Evolutionary conservation across 208 protist genomes (phyloP).

Genomic region (Acanthamoeba sp.): DNA sequence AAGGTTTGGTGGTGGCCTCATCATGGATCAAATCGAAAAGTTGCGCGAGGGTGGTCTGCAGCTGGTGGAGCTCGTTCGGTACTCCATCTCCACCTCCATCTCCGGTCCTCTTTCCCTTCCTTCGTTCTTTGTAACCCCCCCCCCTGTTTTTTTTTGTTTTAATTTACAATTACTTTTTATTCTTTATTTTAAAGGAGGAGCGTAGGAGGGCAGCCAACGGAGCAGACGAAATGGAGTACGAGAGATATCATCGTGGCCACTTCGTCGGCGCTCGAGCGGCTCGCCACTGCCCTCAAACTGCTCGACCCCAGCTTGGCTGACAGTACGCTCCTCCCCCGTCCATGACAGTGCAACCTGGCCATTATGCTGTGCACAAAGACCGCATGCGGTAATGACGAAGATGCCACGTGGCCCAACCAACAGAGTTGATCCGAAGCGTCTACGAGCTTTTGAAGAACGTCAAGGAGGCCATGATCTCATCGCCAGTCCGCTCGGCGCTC

Average conservation of each 20-base stretch:
- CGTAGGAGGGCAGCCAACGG: not conserved
- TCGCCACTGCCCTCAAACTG: not conserved
- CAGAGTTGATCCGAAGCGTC: not conserved
- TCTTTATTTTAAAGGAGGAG: not conserved
- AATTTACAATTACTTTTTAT: not conserved
- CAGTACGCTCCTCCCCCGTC: not conserved
- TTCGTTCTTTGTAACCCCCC: not conserved
- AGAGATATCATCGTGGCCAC: not conserved
- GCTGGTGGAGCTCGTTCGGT: not conserved
- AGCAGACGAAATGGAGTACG: not conserved
- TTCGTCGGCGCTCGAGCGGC: not conserved
- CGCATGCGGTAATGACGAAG: not conserved
- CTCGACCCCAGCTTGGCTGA: not conserved
- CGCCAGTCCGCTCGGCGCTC: not conserved
- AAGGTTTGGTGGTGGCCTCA: no score
- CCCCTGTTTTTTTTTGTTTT: not conserved
- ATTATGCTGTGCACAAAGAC: no score
- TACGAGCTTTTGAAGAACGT: not conserved
- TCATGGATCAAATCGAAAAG: not conserved
- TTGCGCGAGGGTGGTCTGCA: not conserved
- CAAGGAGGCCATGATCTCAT: not conserved
- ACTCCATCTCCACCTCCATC: no score
- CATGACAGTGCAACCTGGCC: not conserved
- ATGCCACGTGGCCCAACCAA: not conserved
- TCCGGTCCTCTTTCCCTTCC: not conserved